Base-by-base conservation (phyloP, 176 grass and related monocot genomes). In the Leersia perrieri region DNA sequence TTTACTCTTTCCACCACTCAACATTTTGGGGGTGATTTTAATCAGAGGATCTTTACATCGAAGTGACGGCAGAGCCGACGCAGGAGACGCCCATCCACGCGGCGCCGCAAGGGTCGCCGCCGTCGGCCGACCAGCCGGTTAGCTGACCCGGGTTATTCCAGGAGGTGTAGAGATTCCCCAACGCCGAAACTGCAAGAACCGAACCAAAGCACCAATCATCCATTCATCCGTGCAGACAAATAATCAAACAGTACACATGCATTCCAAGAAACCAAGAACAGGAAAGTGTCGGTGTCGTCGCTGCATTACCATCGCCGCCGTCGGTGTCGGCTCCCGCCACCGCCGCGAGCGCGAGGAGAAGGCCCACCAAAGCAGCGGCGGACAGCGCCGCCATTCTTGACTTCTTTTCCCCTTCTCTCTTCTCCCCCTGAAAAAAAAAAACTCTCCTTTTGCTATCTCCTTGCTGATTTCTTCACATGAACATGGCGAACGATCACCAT, bases 51-150 rank as follows among this genome's bases (percentile, higher is more conserved):
- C 13, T 42, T 82, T 88, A 99, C 96, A 99, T 88, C 5, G 89
- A 75, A 73, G 90, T 95, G 72, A 99, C 91, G 55, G 87, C 81
- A 9, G 96, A 93, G 38, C 90, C 90, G 10, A 85, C 85, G 55
- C 96, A 99, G 66, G 90, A 63, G 80, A 99, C 66, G 63, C 96
- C 96, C 81, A 71, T 88, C 96, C 96, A 99, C 8, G 93, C 84
- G 70, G 84, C 72, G 79, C 93, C 93, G 75, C 96, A 99, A 16
- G 93, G 96, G 87, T 99, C 96, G 44, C 89, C 96, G 66, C 88
- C 88, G 49, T 26, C 79, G 22, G 90, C 57, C 8, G 92, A 85
- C 96, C 96, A 99, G 2, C 93, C 91, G 5, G 65, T 49, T 31
- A 99, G 89, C 76, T 95, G 96, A 47, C 89, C 63, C 64, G 96